phyloP scores from a whole-genome alignment of 176 grass and related monocot species.

The Rhynchospora pubera region DNA sequence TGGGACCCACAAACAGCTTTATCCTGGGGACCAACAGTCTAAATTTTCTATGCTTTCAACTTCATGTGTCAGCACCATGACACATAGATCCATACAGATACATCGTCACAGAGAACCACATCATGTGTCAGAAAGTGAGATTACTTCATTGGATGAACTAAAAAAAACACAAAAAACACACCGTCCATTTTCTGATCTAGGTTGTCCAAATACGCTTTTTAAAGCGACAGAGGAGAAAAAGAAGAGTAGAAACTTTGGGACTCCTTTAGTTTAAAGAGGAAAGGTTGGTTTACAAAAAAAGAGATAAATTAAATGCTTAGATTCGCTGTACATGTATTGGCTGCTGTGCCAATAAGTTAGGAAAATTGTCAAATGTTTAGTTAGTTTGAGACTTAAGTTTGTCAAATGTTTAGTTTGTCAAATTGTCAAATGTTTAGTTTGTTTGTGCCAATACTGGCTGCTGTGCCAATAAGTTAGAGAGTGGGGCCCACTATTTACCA shows the following conservation, averaged over 20 bases:
- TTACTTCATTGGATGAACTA: not conserved
- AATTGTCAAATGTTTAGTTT: no score
- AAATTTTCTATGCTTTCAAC: no score
- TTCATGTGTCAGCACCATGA: not conserved
- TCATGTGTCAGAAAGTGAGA: not conserved
- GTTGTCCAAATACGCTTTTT: not conserved
- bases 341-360: not conserved
- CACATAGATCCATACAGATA: not conserved
- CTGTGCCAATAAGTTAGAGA: no score
- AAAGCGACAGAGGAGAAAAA: not conserved
- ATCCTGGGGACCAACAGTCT: no score
- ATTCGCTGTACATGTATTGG: not conserved
- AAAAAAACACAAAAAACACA: not conserved
- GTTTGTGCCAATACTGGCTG: no score
- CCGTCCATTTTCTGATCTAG: not conserved
- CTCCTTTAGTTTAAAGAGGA: not conserved
- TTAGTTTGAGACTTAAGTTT: no score
- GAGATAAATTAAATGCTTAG: not conserved
- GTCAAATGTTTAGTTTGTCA: no score
- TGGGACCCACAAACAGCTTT: not conserved
- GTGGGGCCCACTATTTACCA: no score
- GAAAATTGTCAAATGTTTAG: not conserved
- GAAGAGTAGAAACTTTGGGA: not conserved
- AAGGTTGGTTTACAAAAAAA: not conserved
- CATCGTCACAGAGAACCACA: not conserved